phyloP scores from a whole-genome alignment of 345 rosid species.

The Gossypium ekmanianum region DNA sequence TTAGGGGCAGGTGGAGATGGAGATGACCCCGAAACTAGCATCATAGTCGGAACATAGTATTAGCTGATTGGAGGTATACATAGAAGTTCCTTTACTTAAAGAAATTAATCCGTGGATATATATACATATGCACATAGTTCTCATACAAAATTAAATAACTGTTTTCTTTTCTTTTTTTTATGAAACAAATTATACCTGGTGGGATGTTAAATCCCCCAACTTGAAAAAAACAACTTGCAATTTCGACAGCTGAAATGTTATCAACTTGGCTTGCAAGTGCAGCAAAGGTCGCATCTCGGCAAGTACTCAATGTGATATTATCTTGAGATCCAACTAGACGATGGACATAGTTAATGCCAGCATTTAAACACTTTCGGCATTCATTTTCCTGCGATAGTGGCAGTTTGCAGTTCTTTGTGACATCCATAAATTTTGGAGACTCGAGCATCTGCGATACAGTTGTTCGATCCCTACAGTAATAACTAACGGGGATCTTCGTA shows the following conservation, averaged over 20 bases:
- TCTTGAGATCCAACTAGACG: constrained; percentile 51
- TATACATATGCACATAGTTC: neutral
- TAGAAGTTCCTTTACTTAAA: constrained; percentile 1
- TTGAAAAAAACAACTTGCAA: constrained; percentile 85
- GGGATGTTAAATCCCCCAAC: constrained; percentile 57
- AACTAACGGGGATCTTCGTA: constrained; percentile 72
- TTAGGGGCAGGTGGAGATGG: constrained; percentile 43
- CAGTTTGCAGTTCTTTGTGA: constrained; percentile 53
- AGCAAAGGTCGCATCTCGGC: constrained; percentile 85
- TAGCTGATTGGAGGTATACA: constrained; percentile 5
- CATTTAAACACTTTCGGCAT: constrained; percentile 75
- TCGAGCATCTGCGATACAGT: constrained; percentile 74
- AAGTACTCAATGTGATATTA: constrained; percentile 70
- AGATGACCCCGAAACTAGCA: constrained; percentile 42
- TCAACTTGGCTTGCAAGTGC: constrained; percentile 76
- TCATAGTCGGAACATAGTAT: constrained; percentile 10
- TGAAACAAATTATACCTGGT: constrained; percentile 39
- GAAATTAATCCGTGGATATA: neutral
- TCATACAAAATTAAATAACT: neutral
- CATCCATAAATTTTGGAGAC: constrained; percentile 60
- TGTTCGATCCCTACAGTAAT: constrained; percentile 64
- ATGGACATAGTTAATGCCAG: constrained; percentile 68
- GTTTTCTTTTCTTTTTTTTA: neutral
- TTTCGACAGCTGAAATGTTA: constrained; percentile 45
- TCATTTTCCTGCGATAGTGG: constrained; percentile 48